These are phyloP conservation scores for Colletotrichum theobromicola DNA, from an alignment of 2,329 filamentous ascomycete genomes.

Conservation along the genomic window DNA sequence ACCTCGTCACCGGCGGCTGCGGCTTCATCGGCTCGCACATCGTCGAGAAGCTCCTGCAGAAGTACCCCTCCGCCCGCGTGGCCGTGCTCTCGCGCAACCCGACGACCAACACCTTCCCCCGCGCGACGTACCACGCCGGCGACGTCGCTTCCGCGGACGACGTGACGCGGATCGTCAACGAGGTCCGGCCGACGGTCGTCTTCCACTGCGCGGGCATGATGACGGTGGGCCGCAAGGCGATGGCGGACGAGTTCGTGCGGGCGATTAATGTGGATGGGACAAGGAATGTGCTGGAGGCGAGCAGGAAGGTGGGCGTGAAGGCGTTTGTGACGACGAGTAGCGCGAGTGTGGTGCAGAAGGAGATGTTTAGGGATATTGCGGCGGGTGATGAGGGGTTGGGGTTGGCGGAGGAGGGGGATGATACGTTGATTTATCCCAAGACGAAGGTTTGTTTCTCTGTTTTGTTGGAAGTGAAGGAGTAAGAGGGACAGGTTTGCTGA, in stretches of 20 bases:
- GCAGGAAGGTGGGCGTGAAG: conserved; percentile 49
- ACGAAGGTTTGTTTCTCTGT: conserved; percentile 54
- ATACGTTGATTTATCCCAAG: conserved; percentile 53
- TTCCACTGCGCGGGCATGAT: conserved; percentile 63
- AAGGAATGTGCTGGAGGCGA: conserved; percentile 59
- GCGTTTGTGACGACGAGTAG: conserved; percentile 70
- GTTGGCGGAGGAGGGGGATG: conserved; percentile 28
- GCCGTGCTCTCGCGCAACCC: conserved; percentile 54
- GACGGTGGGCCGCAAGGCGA: conserved; percentile 3
- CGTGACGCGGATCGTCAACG: conserved; percentile 52
- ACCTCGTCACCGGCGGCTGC: conserved; percentile 59
- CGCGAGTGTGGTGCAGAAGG: conserved; percentile 62
- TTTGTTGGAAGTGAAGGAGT: background rate
- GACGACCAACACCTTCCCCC: conserved; percentile 49
- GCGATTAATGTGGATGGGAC: conserved; percentile 70
- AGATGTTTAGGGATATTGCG: conserved; percentile 62
- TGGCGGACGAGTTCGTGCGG: conserved; percentile 49
- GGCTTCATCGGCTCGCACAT: conserved; percentile 61
- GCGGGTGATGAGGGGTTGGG: conserved; percentile 66
- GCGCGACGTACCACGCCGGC: conserved; percentile 54
- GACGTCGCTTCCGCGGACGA: conserved; percentile 53
- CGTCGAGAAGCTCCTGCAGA: conserved; percentile 51
- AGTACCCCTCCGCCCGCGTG: conserved; percentile 34
- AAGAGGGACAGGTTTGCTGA: background rate
- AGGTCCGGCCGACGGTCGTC: conserved; percentile 62